Percentiles rank a stretch among this genome's conserved stretches.
phyloP scores from a whole-genome alignment of 495 filamentous ascomycete species.

The Penicillium psychrofluorescens region DNA sequence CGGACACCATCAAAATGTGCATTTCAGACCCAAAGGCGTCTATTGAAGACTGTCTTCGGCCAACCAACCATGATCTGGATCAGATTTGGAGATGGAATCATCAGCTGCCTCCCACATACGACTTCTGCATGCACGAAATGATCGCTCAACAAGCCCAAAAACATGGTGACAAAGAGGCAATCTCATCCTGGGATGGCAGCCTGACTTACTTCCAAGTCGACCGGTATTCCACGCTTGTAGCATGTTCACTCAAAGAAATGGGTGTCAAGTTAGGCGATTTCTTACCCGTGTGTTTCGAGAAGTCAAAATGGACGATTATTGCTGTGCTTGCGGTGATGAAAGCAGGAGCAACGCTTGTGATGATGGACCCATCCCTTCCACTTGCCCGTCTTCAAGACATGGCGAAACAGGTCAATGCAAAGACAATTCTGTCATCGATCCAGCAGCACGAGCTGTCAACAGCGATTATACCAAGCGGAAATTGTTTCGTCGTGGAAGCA shows the following conservation, averaged over 20 bases:
- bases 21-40: constrained; percentile 11
- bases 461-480: constrained; percentile 19
- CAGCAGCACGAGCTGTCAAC: constrained; percentile 1
- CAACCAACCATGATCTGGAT: constrained; percentile 19
- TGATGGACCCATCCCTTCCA: constrained; percentile 5
- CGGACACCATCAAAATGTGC: constrained; percentile 22
- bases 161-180: constrained; percentile 5
- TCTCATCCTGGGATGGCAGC: constrained; percentile 37
- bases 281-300: constrained; percentile 49
- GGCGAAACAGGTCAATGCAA: neutral
- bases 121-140: constrained; percentile 2
- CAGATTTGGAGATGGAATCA: constrained; percentile 5
- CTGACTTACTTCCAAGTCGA: constrained; percentile 9
- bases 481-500: constrained; percentile 19
- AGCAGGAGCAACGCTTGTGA: constrained; percentile 28
- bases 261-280: constrained; percentile 28
- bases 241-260: constrained; percentile 1
- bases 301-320: constrained; percentile 37
- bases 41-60: constrained; percentile 18
- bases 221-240: neutral
- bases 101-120: neutral
- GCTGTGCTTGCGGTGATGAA: constrained; percentile 38
- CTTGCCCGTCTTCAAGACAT: neutral
- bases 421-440: neutral
- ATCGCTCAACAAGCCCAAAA: constrained; percentile 1